These are phyloP conservation scores for Eleusine indica DNA, from an alignment of 176 grass and related monocot genomes.

Conservation along the genomic window DNA sequence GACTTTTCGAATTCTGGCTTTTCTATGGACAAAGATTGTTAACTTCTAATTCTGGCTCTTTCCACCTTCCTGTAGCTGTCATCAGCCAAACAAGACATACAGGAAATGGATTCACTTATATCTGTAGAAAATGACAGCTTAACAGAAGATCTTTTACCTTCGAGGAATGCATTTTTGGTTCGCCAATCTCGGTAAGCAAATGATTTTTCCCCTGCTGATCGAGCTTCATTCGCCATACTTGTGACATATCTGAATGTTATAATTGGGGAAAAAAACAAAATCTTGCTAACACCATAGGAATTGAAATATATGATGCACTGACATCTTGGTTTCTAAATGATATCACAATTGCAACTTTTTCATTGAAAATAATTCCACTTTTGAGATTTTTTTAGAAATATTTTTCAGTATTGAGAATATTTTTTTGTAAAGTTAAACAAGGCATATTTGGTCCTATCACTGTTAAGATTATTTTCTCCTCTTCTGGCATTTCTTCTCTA, in stretches of 20 bases:
- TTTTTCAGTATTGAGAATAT: background rate
- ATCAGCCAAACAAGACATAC: slow-evolving; percentile 82
- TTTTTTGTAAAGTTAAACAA: background rate
- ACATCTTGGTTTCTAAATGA: slow-evolving; percentile 27
- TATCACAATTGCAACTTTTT: slow-evolving; percentile 7
- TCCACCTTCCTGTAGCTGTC: slow-evolving; percentile 68
- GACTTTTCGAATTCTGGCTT: slow-evolving; percentile 9
- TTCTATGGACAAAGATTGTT: slow-evolving; percentile 23
- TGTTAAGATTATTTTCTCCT: too few species aligned
- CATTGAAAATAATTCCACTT: slow-evolving; percentile 1
- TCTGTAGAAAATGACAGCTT: slow-evolving; percentile 69
- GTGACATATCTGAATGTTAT: slow-evolving; percentile 22
- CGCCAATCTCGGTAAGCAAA: slow-evolving; percentile 71
- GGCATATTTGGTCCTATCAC: background rate
- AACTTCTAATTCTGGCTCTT: slow-evolving; percentile 31
- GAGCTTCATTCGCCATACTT: background rate
- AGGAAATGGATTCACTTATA: slow-evolving; percentile 89
- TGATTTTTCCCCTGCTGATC: slow-evolving; percentile 36
- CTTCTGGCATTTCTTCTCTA: background rate
- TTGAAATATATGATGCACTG: background rate
- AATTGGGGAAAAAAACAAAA: background rate
- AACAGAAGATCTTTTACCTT: slow-evolving; percentile 79
- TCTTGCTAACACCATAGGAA: slow-evolving; percentile 1
- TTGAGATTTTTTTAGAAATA: background rate
- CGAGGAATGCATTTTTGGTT: slow-evolving; percentile 83